Conservation (phyloP, 208 protist species). For the Herpetomonas samuelpessoai region DNA sequence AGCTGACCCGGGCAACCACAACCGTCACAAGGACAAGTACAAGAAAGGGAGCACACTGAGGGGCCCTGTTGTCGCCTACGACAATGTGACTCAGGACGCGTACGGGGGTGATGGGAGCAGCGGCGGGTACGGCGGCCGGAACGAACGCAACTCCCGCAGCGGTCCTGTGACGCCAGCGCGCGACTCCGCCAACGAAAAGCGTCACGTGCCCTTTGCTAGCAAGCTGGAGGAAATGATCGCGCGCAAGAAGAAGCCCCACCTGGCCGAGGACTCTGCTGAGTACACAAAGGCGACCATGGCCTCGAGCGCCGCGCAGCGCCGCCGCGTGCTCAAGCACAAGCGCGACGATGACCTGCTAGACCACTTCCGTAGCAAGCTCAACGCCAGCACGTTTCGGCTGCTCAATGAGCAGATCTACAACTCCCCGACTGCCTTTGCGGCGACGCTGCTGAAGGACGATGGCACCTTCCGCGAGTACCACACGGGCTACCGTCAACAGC, state of each 20-base stretch:
- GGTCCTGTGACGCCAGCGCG: conserved; percentile 16
- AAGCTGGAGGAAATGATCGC: conserved; percentile 54
- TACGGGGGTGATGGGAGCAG: not conserved
- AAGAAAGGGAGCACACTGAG: conserved; percentile 59
- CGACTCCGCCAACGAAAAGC: conserved; percentile 77
- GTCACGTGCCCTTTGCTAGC: conserved; percentile 61
- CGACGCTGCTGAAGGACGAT: conserved; percentile 74
- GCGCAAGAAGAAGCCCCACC: conserved; percentile 40
- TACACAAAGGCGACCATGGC: conserved; percentile 41
- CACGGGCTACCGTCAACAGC: conserved; percentile 91
- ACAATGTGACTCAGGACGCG: conserved; percentile 12
- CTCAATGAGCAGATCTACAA: conserved; percentile 91
- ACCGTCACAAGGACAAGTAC: conserved; percentile 6
- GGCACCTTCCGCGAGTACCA: conserved; percentile 91
- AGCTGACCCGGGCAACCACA: conserved; percentile 12
- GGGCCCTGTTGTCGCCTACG: conserved; percentile 73
- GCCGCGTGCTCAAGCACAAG: conserved; percentile 61
- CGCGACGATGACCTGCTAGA: conserved; percentile 77
- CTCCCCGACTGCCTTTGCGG: conserved; percentile 70
- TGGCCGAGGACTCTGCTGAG: conserved; percentile 21
- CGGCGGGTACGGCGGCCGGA: too few relatives aligned
- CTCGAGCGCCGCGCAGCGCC: conserved; percentile 82
- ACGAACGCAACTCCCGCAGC: too few relatives aligned
- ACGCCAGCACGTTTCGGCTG: conserved; percentile 82
- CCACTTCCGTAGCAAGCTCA: conserved; percentile 83